Conservation (phyloP, 2,329 filamentous ascomycete species). For the Ceratocystis eucalypticola region DNA sequence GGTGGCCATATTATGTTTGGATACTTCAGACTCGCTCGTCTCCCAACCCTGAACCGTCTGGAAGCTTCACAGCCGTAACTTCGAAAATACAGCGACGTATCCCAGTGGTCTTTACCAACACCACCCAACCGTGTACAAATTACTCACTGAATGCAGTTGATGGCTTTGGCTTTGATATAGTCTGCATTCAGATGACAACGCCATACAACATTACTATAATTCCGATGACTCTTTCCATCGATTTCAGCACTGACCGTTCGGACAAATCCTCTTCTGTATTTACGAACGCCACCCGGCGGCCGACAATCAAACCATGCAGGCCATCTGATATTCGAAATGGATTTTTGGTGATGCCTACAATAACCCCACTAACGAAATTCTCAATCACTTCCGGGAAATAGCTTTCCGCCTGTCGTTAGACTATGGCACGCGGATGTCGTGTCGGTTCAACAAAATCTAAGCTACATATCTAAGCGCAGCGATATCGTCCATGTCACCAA, state of each 20-base stretch:
- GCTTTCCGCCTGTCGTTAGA: background rate
- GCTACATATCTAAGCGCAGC: background rate
- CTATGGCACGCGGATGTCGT: background rate
- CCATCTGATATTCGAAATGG: too few species aligned
- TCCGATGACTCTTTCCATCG: background rate
- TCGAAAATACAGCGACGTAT: background rate
- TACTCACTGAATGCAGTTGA: background rate
- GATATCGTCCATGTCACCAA: background rate
- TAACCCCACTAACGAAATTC: background rate
- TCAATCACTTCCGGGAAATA: background rate
- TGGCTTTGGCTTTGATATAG: background rate
- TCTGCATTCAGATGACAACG: background rate
- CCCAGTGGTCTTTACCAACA: background rate
- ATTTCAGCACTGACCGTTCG: too few species aligned
- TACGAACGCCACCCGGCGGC: background rate
- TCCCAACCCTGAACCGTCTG: background rate
- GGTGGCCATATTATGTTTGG: background rate
- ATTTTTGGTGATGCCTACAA: background rate
- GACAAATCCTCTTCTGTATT: background rate
- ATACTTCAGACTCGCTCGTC: background rate
- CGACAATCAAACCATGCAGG: background rate
- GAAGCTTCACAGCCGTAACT: background rate
- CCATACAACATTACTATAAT: background rate
- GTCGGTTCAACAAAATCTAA: background rate
- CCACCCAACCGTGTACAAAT: background rate